Evolutionary conservation across 2,329 filamentous ascomycete species (phyloP).

Genomic region (Fusarium sp.): DNA sequence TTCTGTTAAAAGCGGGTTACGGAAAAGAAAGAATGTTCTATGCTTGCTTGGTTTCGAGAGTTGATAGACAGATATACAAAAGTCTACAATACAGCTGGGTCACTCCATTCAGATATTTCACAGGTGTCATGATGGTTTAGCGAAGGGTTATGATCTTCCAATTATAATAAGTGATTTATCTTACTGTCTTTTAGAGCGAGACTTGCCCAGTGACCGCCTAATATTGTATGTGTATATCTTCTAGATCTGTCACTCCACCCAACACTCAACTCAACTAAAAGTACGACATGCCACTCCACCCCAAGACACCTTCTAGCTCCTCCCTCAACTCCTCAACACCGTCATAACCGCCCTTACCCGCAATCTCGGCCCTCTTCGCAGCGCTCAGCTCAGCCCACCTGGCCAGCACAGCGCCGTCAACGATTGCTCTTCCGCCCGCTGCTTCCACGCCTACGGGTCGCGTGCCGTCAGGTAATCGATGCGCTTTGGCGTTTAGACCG

Average conservation of each 20-base stretch:
- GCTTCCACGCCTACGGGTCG: slow-evolving; percentile 66
- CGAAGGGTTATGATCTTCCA: too few relatives aligned
- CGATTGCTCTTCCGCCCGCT: slow-evolving; percentile 72
- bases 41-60: not conserved
- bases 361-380: slow-evolving; percentile 77
- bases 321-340: slow-evolving; percentile 75
- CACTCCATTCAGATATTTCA: not conserved
- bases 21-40: slow-evolving; percentile 12
- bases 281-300: slow-evolving; percentile 73
- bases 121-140: not conserved
- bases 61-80: slow-evolving; percentile 7
- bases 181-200: not conserved
- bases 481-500: slow-evolving; percentile 85
- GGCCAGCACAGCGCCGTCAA: slow-evolving; percentile 82
- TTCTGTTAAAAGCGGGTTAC: slow-evolving; percentile 7
- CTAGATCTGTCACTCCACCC: not conserved
- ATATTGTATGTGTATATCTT: not conserved
- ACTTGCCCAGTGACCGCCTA: not conserved
- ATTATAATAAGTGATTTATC: not conserved
- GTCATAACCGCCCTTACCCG: slow-evolving; percentile 76
- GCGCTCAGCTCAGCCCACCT: slow-evolving; percentile 82
- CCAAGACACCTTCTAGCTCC: slow-evolving; percentile 74
- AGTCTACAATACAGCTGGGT: not conserved
- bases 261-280: slow-evolving; percentile 51
- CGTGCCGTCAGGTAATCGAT: slow-evolving; percentile 68